Base-by-base conservation (phyloP, 306 rosid species). In the Psophocarpus tetragonolobus region DNA sequence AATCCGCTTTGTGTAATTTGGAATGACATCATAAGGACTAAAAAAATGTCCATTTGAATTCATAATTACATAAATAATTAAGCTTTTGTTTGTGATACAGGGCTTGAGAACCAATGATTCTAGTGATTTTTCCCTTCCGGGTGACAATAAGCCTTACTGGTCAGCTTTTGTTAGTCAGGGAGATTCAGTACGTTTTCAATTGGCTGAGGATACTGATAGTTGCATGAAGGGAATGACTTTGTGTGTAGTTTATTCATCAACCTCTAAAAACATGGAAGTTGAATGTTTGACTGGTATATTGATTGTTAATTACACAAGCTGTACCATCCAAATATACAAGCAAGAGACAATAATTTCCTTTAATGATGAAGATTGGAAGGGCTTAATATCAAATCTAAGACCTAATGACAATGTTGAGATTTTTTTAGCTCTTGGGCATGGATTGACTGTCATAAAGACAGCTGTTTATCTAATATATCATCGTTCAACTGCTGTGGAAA, bases 331-430 rank as follows among this genome's bases (percentile, higher is more conserved):
- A 2, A 72, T 67, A 10, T 38, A 67, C 68, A 77, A 67, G 68
- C 57, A 1, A 17, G 58, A 39, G 4, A 38, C 76, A 78, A 15
- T 14, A 13, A 68, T 11, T n/a, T 41, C 82, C 62, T 54, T 41
- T 23, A 61, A 32, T 8, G 67, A 78, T 56, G 75, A 56, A 29
- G 76, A 78, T 13, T 78, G 76, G 78, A 41, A 73, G 23, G 5
- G 13, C 0, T 0, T 15, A 41, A 3, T 24, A 3, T 54, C 77
- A 56, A 36, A 56, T 73, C 39, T 54, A 14, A 21, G 11, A 6
- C 26, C 67, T 36, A 27, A 33, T 56, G 68, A 73, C 54, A 73
- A 15, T 36, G 26, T 73, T 26, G 78, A 57, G 39, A 38, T 73
- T 38, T 29, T 38, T 73, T n/a, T n/a, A n/a, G n/a, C n/a, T n/a